Evolutionary conservation across 148 eudicot species (phyloP).

Genomic region (Polygonum maritimum): DNA sequence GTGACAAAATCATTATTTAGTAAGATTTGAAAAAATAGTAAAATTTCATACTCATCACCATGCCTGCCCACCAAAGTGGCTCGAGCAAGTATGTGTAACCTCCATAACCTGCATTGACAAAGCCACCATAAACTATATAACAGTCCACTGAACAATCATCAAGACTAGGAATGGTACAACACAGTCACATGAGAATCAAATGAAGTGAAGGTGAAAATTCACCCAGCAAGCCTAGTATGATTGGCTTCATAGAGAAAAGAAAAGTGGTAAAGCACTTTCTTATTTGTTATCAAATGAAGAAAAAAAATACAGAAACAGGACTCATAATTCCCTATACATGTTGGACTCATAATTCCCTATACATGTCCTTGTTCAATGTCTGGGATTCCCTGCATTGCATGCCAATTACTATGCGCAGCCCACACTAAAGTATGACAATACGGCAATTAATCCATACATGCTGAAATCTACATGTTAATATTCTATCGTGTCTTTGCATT

Average conservation of each 20-base stretch:
- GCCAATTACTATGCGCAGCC: not conserved
- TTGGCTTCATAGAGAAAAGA: not conserved
- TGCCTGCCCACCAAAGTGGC: constrained; percentile 96
- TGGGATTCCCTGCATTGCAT: not conserved
- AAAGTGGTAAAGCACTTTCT: not conserved
- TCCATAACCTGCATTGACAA: constrained; percentile 51
- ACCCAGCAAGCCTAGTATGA: not conserved
- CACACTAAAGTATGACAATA: not conserved
- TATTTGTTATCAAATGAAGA: not conserved
- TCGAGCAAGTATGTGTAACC: constrained; percentile 70
- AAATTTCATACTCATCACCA: constrained; percentile 38
- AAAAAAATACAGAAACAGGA: not conserved
- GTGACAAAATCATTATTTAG: not conserved
- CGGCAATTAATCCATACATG: not conserved
- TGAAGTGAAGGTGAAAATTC: not conserved
- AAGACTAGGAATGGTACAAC: not conserved
- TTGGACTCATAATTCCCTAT: not conserved
- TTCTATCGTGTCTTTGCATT: not conserved
- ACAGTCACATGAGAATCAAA: not conserved
- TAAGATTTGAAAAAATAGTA: not conserved
- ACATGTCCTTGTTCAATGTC: not conserved
- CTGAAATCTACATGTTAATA: not conserved
- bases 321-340: not conserved
- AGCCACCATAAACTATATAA: not conserved
- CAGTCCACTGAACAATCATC: not conserved